These are phyloP conservation scores for Fraxinus pennsylvanica DNA, from an alignment of 257 asterid genomes.

Conservation along the genomic window DNA sequence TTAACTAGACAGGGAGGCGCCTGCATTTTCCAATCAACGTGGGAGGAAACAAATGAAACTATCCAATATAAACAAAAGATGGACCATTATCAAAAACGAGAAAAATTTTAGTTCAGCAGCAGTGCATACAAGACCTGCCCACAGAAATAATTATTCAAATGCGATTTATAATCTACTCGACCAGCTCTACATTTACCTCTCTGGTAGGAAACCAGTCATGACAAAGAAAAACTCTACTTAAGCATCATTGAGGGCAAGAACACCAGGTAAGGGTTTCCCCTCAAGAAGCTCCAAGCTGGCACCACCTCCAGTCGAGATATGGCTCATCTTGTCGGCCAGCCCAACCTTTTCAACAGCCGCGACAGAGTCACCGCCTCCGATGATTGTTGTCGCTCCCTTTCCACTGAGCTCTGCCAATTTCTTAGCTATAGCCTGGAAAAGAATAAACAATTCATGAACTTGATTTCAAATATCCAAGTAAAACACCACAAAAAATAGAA, in stretches of 20 bases:
- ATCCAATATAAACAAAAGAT: not conserved
- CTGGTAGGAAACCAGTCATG: slow-evolving; percentile 11
- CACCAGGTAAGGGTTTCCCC: slow-evolving; percentile 85
- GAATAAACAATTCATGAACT: not conserved
- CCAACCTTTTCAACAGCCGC: slow-evolving; percentile 98
- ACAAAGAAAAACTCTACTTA: slow-evolving; percentile 22
- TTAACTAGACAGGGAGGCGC: not conserved
- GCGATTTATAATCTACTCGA: slow-evolving; percentile 28
- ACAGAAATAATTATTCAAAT: slow-evolving; percentile 37
- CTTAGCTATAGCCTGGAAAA: slow-evolving; percentile 61
- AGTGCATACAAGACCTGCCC: slow-evolving; percentile 22
- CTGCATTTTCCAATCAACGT: not conserved
- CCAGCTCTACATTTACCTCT: slow-evolving; percentile 27
- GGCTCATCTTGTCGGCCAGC: slow-evolving; percentile 93
- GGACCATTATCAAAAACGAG: slow-evolving; percentile 3
- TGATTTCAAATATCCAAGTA: not conserved
- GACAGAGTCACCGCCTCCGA: slow-evolving; percentile 91
- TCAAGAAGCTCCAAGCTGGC: slow-evolving; percentile 95
- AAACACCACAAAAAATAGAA: not conserved
- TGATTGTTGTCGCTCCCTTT: slow-evolving; percentile 85
- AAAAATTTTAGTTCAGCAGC: slow-evolving; percentile 27
- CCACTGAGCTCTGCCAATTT: slow-evolving; percentile 87
- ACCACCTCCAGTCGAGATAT: slow-evolving; percentile 92
- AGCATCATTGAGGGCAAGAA: slow-evolving; percentile 75
- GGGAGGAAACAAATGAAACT: not conserved